Percentiles rank a stretch among this genome's conserved stretches.
These are phyloP conservation scores for Aspergillus mulundensis DNA, from an alignment of 495 filamentous ascomycete species.

Conservation along the genomic window DNA sequence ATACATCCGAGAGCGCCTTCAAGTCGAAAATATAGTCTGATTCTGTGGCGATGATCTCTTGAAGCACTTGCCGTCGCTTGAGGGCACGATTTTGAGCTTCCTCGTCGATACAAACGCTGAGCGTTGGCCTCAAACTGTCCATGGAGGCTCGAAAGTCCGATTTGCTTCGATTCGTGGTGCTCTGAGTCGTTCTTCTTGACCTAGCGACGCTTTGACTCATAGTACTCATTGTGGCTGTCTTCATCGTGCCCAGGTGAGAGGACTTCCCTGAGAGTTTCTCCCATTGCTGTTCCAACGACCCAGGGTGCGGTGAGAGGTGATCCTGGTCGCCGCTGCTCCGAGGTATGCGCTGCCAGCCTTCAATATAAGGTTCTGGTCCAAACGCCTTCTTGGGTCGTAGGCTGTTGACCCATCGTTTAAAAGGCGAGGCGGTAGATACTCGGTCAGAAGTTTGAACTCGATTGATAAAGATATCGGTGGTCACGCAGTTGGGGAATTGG, in stretches of 20 bases:
- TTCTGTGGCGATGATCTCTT: conserved; percentile 81
- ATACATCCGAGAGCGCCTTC: conserved; percentile 78
- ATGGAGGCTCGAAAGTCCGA: conserved; percentile 58
- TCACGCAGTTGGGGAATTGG: background rate
- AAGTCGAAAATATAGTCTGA: conserved; percentile 85
- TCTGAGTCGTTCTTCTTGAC: conserved; percentile 53
- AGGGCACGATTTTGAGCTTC: conserved; percentile 65
- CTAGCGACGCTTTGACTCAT: conserved; percentile 62
- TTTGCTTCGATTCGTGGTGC: conserved; percentile 48
- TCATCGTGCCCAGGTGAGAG: conserved; percentile 69
- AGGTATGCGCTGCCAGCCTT: conserved; percentile 45
- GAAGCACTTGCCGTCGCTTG: conserved; percentile 71
- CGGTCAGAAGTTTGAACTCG: conserved; percentile 2
- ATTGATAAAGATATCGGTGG: background rate
- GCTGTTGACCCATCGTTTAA: conserved; percentile 54
- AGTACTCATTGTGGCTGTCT: conserved; percentile 70
- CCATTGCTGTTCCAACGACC: conserved; percentile 34
- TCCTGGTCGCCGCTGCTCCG: conserved; percentile 22
- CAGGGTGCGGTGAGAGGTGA: conserved; percentile 20
- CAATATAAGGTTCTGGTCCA: conserved; percentile 28
- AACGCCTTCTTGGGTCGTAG: conserved; percentile 41
- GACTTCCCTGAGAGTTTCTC: conserved; percentile 68
- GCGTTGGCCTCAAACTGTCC: conserved; percentile 57
- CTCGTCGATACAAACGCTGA: conserved; percentile 58
- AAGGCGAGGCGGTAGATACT: conserved; percentile 25